phyloP scores from a whole-genome alignment of 1,139 yeast species.

The Candida glucosophila region DNA sequence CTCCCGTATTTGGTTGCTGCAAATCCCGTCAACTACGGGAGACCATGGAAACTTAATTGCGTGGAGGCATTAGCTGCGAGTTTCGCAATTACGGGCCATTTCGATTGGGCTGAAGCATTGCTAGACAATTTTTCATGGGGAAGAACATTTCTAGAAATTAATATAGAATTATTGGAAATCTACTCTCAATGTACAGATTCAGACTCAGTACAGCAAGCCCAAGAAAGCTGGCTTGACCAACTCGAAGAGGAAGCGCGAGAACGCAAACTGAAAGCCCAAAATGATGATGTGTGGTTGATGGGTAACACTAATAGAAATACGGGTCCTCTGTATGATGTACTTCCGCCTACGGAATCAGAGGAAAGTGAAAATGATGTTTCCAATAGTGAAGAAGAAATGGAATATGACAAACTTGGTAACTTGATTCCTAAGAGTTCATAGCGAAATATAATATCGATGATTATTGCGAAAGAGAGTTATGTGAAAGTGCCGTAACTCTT shows the following conservation, averaged over 20 bases:
- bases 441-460: no score
- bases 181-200: slow-evolving; percentile 79
- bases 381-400: slow-evolving; percentile 7
- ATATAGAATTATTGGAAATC: slow-evolving; percentile 64
- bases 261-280: slow-evolving; percentile 44
- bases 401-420: slow-evolving; percentile 6
- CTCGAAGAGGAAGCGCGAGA: slow-evolving; percentile 63
- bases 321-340: no score
- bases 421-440: no score
- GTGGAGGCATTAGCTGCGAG: slow-evolving; percentile 98
- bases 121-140: slow-evolving; percentile 91
- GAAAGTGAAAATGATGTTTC: slow-evolving; percentile 7
- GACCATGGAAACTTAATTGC: slow-evolving; percentile 93
- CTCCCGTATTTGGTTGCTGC: slow-evolving; percentile 93
- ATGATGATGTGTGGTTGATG: slow-evolving; percentile 66
- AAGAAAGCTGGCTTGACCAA: slow-evolving; percentile 63
- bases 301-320: slow-evolving; percentile 60
- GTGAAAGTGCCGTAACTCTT: no score
- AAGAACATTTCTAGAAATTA: slow-evolving; percentile 70
- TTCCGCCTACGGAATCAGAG: slow-evolving; percentile 6
- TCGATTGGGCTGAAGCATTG: slow-evolving; percentile 79
- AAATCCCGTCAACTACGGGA: slow-evolving; percentile 92
- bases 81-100: slow-evolving; percentile 86
- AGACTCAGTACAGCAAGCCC: slow-evolving; percentile 64
- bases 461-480: no score